Conservation (phyloP, 805 yeast species). For the Ogataea minuta region DNA sequence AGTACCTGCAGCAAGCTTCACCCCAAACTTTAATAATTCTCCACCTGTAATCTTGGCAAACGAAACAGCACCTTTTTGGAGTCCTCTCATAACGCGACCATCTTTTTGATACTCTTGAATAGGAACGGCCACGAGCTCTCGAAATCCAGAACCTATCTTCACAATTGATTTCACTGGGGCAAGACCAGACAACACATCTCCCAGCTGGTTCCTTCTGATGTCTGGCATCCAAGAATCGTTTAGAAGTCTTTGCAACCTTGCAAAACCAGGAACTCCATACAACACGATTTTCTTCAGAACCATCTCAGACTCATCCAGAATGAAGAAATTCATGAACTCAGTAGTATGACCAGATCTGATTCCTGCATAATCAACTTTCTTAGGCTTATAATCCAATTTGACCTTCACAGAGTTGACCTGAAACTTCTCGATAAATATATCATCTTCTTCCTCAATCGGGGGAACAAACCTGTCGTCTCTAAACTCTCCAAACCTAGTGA, state of each 20-base stretch:
- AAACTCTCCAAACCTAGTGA: constrained; percentile 78
- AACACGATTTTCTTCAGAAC: constrained; percentile 57
- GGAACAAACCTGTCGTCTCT: constrained; percentile 66
- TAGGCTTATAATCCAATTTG: constrained; percentile 88
- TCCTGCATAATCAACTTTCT: constrained; percentile 80
- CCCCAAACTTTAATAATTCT: constrained; percentile 79
- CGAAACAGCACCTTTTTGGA: constrained; percentile 70
- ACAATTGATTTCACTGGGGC: constrained; percentile 78
- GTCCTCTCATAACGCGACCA: constrained; percentile 62
- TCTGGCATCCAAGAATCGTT: constrained; percentile 86
- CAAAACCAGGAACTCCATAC: constrained; percentile 77
- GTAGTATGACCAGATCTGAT: constrained; percentile 81
- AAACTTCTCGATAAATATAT: constrained; percentile 65
- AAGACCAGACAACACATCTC: constrained; percentile 79
- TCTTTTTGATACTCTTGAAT: constrained; percentile 71
- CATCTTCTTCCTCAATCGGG: constrained; percentile 46
- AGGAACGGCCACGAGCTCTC: constrained; percentile 71
- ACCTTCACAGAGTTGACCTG: constrained; percentile 58
- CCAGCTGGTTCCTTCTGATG: constrained; percentile 74
- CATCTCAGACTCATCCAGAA: constrained; percentile 81
- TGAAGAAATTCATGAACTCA: constrained; percentile 86
- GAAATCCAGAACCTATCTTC: constrained; percentile 74
- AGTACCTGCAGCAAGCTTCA: constrained; percentile 83
- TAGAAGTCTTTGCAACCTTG: constrained; percentile 52
- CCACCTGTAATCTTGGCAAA: constrained; percentile 78